Base-by-base conservation (phyloP, 805 yeast genomes). In the Saturnispora zaruensis region DNA sequence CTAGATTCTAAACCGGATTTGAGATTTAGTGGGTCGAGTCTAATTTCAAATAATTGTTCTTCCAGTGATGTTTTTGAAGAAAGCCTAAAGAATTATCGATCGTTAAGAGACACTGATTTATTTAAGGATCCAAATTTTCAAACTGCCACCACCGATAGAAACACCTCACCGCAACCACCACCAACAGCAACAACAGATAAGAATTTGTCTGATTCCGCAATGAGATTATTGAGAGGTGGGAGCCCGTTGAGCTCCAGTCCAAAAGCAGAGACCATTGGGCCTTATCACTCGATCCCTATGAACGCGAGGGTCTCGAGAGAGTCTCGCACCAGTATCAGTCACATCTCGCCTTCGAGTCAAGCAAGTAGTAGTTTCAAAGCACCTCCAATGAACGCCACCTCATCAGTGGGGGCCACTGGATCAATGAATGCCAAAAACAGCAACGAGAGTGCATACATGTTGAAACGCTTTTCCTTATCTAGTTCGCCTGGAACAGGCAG, bases 1-100 rank as follows among this genome's bases (percentile, higher is more conserved):
- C 51, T 68, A 24, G 71, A 68, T 38, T 60, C 67, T 7, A 68
- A 64, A 46, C 72, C 72, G 1, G 69, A 66, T 49, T 51, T 68
- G 37, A 55, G 68, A 44, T 55, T 68, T 38, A 52, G 64, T 6
- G 50, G 45, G 5, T 47, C 50, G 5, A 45, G 50, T 14, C n/a
- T 46, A 6, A 24, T 46, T 7, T 49, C 54, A 1, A 51, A 49
- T 36, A 49, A 45, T 41, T 57, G 66, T 2, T 58, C 61, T 6
- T 54, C 66, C 1, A 56, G 60, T 3, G 59, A 59, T 5, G 46
- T 60, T 4, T 58, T 56, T 45, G 66, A 61, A 14, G 65, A 63
- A 45, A 59, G 61, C 6, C 52, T 63, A 21, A 53, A 56, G 5
- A 61, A 61, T 47, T 64, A 62, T 50, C 63, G 61, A 49, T 57